Evolutionary conservation across 2,329 filamentous ascomycete species (phyloP), one percentile per base, ranked within the genome.

Genomic region (Monosporascus sp.): DNA sequence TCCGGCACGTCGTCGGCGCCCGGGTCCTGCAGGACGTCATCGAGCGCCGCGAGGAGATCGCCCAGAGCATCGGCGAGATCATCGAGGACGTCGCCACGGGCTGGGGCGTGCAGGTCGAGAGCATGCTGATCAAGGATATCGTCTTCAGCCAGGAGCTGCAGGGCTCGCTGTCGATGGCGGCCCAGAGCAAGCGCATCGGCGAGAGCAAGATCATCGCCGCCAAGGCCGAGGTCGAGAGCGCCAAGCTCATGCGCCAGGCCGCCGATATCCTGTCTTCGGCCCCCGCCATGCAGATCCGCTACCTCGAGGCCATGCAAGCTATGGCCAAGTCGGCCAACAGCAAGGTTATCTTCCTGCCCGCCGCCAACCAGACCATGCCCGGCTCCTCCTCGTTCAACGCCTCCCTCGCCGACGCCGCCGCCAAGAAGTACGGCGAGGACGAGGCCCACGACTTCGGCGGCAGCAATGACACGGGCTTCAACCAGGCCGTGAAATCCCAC

Each of bases 41-140:
- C 64, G 94, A 99, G 78, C 91, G 94, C 54, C 90, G 94, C 54
- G 94, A 99, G 75, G 94, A 99, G 74, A 88, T 99, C 62, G 94
- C 94, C 1, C 87, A 92, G 73, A 94, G 88, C 53, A 97, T 97
- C 58, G 86, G 90, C 58, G 93, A 97, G 73, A 97, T 97, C 64
- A 97, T 99, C 63, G 94, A 97, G 68, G 92, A 97, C 62, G 94
- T 96, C 1, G 93, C 94, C 6, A 78, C 83, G 11, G 90, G 90
- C 56, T 99, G 94, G 94, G 94, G 94, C 74, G 93, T 96, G 7
- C 85, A 90, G 67, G 94, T 97, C 54, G 94, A 97, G 79, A 92
- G 87, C 67, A 99, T 99, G 93, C 85, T 99, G 62, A 93, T 99
- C 82, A 97, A 99, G 77, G 94, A 99, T 72, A 96, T 99, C 68